Percentiles rank a stretch among this genome's conserved stretches.
Conservation (phyloP, 768 basidiomycete species). For the Leccinellum rugosiceps region DNA sequence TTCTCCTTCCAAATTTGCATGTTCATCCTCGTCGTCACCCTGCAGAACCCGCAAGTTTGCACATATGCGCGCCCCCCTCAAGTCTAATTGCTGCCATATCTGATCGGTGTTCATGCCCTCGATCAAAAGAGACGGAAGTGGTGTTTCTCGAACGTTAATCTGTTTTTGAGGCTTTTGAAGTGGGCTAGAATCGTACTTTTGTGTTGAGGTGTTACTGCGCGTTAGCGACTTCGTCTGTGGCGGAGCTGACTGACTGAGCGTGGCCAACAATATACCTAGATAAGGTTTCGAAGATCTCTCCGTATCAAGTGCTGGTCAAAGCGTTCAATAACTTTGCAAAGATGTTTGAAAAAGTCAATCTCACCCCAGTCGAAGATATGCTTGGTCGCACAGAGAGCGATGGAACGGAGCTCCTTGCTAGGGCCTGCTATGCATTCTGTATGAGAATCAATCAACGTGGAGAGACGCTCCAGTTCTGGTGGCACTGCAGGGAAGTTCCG, state of each 20-base stretch:
- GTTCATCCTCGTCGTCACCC: conserved; percentile 41
- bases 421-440: conserved; percentile 57
- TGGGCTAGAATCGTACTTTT: conserved; percentile 42
- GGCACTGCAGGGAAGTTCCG: conserved; percentile 28
- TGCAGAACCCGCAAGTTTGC: conserved; percentile 67
- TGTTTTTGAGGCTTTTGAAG: conserved; percentile 32
- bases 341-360: conserved; percentile 21
- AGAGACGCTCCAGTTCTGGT: conserved; percentile 46
- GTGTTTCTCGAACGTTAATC: conserved; percentile 53
- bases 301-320: conserved; percentile 54
- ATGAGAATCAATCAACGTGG: conserved; percentile 50
- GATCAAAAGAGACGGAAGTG: conserved; percentile 68
- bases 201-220: conserved; percentile 33
- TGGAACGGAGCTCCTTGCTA: conserved; percentile 48
- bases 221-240: conserved; percentile 75
- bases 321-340: neutral
- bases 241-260: conserved; percentile 62
- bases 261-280: conserved; percentile 62
- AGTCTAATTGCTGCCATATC: conserved; percentile 92
- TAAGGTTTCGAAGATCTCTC: conserved; percentile 64
- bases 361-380: conserved; percentile 73
- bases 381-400: conserved; percentile 68
- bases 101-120: conserved; percentile 83
- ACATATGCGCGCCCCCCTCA: conserved; percentile 69
- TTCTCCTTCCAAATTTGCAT: conserved; percentile 19